phyloP scores from a whole-genome alignment of 805 yeast genomes.

The Myxozyma kluyveri region DNA sequence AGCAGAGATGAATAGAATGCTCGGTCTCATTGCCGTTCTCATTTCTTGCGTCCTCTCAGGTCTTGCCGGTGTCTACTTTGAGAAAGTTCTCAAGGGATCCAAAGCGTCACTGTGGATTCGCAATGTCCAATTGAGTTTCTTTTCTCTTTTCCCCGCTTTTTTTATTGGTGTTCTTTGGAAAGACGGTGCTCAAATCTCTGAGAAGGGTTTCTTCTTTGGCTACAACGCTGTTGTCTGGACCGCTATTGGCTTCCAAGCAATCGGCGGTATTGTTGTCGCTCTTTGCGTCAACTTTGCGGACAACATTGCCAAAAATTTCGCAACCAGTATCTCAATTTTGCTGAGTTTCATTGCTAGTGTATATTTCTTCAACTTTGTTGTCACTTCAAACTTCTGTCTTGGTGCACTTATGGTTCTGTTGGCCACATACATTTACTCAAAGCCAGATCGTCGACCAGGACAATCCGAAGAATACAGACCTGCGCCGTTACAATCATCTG shows the following conservation, averaged over 20 bases:
- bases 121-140: conserved; percentile 42
- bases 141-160: conserved; percentile 43
- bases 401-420: conserved; percentile 40
- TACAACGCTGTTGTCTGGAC: conserved; percentile 42
- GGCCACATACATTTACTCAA: conserved; percentile 42
- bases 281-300: conserved; percentile 46
- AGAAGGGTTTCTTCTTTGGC: conserved; percentile 43
- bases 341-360: conserved; percentile 42
- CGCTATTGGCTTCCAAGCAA: conserved; percentile 42
- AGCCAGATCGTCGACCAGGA: conserved; percentile 27
- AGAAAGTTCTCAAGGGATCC: conserved; percentile 43
- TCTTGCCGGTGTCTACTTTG: conserved; percentile 46
- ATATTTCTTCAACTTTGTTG: conserved; percentile 39
- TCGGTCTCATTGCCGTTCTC: conserved; percentile 41
- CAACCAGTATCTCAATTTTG: conserved; percentile 43
- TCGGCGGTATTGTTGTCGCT: conserved; percentile 45
- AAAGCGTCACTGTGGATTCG: conserved; percentile 41
- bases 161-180: conserved; percentile 40
- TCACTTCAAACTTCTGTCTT: conserved; percentile 38
- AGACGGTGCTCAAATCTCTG: conserved; percentile 39
- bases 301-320: conserved; percentile 45
- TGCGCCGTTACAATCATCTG: conserved; percentile 21
- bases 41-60: conserved; percentile 43
- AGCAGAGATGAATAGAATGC: conserved; percentile 32
- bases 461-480: conserved; percentile 9